Conservation (phyloP, 2,329 filamentous ascomycete genomes). For the Cladosporium sp. region DNA sequence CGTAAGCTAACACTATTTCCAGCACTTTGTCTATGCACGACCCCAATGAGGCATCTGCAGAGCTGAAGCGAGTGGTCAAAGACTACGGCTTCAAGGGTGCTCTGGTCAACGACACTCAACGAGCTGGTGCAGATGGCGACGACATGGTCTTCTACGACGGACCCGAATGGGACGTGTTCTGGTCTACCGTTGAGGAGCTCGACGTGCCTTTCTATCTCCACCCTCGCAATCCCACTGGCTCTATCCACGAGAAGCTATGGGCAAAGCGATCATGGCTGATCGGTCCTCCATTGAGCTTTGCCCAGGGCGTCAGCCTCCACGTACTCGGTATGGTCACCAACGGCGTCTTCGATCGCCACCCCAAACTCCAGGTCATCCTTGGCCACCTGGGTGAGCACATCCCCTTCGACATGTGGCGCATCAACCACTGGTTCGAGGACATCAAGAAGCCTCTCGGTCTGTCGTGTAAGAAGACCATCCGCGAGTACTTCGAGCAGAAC, state of each 20-base stretch:
- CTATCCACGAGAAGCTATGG: slow-evolving; percentile 56
- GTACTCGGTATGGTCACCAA: slow-evolving; percentile 50
- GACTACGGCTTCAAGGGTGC: slow-evolving; percentile 39
- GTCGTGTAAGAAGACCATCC: slow-evolving; percentile 45
- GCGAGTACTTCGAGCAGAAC: slow-evolving; percentile 53
- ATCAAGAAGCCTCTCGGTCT: slow-evolving; percentile 49
- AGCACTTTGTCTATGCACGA: slow-evolving; percentile 44
- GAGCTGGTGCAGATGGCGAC: slow-evolving; percentile 54
- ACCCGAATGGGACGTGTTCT: slow-evolving; percentile 59
- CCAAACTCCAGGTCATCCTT: slow-evolving; percentile 45
- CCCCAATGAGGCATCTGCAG: slow-evolving; percentile 46
- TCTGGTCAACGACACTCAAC: slow-evolving; percentile 42
- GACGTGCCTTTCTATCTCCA: slow-evolving; percentile 64
- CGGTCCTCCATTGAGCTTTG: slow-evolving; percentile 57
- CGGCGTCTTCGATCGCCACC: slow-evolving; percentile 47
- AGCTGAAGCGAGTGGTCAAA: slow-evolving; percentile 52
- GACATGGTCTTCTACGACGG: slow-evolving; percentile 63
- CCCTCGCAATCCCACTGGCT: slow-evolving; percentile 46
- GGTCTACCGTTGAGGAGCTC: slow-evolving; percentile 54
- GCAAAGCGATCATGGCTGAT: slow-evolving; percentile 57
- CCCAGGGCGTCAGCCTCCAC: slow-evolving; percentile 57
- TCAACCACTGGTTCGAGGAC: slow-evolving; percentile 45
- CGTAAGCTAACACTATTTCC: background rate
- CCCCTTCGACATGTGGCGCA: slow-evolving; percentile 49
- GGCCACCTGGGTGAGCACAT: slow-evolving; percentile 48